Evolutionary conservation across 176 grass and related monocot species (phyloP).

Genomic region (Oryza brachyantha): DNA sequence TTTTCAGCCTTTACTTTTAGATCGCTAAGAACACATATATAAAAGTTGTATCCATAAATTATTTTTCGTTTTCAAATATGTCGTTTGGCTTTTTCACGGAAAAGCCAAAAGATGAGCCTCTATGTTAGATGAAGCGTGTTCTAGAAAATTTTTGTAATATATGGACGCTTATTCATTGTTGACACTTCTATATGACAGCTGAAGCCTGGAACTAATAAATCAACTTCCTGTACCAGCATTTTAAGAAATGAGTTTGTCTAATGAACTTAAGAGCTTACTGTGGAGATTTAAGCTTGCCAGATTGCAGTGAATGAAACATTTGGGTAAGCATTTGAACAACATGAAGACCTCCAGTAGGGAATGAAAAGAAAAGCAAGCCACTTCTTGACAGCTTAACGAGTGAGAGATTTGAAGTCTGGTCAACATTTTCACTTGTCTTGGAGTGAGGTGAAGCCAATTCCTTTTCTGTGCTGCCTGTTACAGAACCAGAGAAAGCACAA

Average conservation of each 20-base stretch:
- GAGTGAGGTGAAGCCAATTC: slow-evolving; percentile 32
- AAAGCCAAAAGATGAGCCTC: no score
- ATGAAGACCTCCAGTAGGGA: slow-evolving; percentile 48
- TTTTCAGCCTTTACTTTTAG: no score
- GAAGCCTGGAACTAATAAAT: background rate
- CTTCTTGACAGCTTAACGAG: slow-evolving; percentile 89
- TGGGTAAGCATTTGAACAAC: slow-evolving; percentile 69
- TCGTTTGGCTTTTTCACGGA: no score
- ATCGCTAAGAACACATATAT: no score
- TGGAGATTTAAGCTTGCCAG: slow-evolving; percentile 67
- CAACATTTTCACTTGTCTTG: slow-evolving; percentile 37
- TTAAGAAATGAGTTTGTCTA: background rate
- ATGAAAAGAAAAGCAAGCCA: slow-evolving; percentile 79
- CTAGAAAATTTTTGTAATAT: background rate
- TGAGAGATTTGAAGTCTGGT: slow-evolving; percentile 51
- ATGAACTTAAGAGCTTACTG: slow-evolving; percentile 49
- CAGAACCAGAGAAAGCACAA: slow-evolving; percentile 31
- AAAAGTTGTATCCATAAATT: no score
- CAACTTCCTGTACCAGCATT: background rate
- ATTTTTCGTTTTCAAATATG: no score
- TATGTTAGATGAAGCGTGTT: background rate
- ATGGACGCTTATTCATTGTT: background rate
- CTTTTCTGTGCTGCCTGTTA: slow-evolving; percentile 34
- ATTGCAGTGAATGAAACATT: slow-evolving; percentile 57
- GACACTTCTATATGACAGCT: background rate